Conservation (phyloP, 2,329 filamentous ascomycete species). For the Ceratocystis albifundus region DNA sequence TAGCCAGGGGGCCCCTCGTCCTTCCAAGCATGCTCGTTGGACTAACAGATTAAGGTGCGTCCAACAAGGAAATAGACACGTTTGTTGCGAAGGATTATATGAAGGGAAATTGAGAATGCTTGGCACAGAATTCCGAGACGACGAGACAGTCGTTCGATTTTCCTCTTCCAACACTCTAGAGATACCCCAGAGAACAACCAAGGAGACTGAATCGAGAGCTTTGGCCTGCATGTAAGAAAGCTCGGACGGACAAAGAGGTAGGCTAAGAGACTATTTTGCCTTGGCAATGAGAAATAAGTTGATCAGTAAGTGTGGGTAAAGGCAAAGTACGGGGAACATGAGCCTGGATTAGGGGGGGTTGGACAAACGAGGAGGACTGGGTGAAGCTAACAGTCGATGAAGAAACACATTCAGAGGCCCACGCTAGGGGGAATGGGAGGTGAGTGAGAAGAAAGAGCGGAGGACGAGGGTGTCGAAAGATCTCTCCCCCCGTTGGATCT, state of each 20-base stretch:
- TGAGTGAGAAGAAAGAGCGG: no score
- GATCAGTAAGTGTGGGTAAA: not conserved
- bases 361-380: not conserved
- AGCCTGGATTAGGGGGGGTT: not conserved
- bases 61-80: not conserved
- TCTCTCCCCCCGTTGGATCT: not conserved
- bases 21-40: not conserved
- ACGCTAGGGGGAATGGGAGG: not conserved
- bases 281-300: not conserved
- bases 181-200: not conserved
- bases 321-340: not conserved
- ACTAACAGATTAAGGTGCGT: not conserved
- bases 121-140: not conserved
- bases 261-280: not conserved
- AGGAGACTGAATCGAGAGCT: not conserved
- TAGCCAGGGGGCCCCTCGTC: not conserved
- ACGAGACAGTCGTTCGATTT: not conserved
- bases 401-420: not conserved
- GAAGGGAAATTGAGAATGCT: constrained; percentile 6
- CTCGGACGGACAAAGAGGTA: not conserved
- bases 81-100: not conserved
- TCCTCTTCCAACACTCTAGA: not conserved
- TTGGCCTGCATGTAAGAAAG: not conserved
- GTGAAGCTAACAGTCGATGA: not conserved
- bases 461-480: not conserved